Base-by-base conservation (phyloP, 768 basidiomycete genomes). In the Termitomyces sp. region DNA sequence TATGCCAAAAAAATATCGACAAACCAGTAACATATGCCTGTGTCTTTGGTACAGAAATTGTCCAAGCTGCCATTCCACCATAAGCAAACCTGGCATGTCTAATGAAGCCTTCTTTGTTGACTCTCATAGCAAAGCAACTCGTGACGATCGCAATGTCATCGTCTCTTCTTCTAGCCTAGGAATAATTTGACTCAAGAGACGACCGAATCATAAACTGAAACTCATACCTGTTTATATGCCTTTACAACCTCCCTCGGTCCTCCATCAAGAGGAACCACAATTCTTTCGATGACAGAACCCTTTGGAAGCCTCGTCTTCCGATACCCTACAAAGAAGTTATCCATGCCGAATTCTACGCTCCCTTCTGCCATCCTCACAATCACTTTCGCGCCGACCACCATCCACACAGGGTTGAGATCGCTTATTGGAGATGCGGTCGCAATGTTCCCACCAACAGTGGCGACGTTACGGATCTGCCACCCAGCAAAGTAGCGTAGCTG, bases 141-240 rank as follows among this genome's bases (percentile, higher is more conserved):
- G 48, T 63, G 20, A 63, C 63, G 26, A 63, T 59, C 3, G 63
- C 63, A 23, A 63, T 63, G 35, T 63, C 63, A 36, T 63, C 63
- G n/a, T 63, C 63, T 26, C 55, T 58, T 48, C 63, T 52, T 40
- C 50, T 63, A 41, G 63, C 63, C 63, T 63, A 26, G 0, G 23
- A 0, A 14, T 20, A 43, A 14, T 0, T 36, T 53, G 8, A 23
- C 23, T 10, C 36, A 36, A 40, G 10, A 41, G 13, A 8, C 13
- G 23, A 18, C 33, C 4, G 4, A 12, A 35, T 35, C 8, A 16
- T 16, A 4, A 41, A 30, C 16, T 12, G 44, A 33, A 38, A n/a
- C 12, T 36, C 63, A 3, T 3, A 63, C 63, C 54, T 63, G 63
- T 56, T 63, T 63, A 36, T 63, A 63, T 5, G 63, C 59, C 50